phyloP scores from a whole-genome alignment of 75 land plant species.

The Cryptomeria japonica region DNA sequence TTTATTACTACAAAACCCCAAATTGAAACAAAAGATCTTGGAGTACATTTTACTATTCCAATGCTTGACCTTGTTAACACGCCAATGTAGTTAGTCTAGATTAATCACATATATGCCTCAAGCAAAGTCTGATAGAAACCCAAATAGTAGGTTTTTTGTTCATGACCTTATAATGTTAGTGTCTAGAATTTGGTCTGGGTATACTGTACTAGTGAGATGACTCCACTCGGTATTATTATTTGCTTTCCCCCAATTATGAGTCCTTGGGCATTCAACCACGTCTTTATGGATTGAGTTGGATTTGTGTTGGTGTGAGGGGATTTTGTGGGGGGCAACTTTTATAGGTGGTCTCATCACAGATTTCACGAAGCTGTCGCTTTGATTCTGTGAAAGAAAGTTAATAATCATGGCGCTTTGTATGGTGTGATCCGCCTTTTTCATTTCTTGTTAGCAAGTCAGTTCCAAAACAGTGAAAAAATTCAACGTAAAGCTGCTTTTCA shows the following conservation, averaged over 20 bases:
- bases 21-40: no score
- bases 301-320: background rate
- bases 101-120: background rate
- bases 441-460: background rate
- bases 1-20: no score
- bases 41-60: background rate
- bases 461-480: constrained; percentile 3
- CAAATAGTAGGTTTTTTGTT: background rate
- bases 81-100: background rate
- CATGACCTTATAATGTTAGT: background rate
- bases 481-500: constrained; percentile 6
- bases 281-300: background rate
- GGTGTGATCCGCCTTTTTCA: constrained; percentile 1
- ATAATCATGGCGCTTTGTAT: background rate
- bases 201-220: background rate
- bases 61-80: background rate
- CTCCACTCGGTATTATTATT: background rate
- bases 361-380: background rate
- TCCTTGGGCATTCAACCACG: background rate
- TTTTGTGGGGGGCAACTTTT: background rate
- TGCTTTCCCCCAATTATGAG: background rate
- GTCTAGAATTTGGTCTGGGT: no score
- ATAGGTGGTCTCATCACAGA: background rate
- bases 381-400: constrained; percentile 4
- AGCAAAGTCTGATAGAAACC: background rate